Evolutionary conservation across 1,284 basidiomycete genomes (phyloP).

Genomic region (Agroathelia rolfsii): DNA sequence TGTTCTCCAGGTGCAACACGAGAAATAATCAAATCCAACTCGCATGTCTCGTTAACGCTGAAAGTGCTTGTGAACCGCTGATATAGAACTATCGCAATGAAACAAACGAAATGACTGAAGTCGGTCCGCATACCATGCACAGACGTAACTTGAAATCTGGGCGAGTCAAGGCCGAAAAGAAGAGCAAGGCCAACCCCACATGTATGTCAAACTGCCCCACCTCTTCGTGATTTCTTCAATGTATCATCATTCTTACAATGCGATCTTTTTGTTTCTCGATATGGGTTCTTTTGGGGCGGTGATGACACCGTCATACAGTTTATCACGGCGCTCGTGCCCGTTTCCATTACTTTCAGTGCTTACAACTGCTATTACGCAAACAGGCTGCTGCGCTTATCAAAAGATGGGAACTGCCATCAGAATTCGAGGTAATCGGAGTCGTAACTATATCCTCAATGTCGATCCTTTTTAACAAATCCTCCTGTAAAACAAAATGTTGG

Average conservation of each 20-base stretch:
- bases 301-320: constrained; percentile 33
- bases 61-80: constrained; percentile 6
- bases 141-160: constrained; percentile 52
- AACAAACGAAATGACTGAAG: constrained; percentile 46
- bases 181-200: constrained; percentile 44
- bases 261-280: neutral
- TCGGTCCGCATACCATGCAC: constrained; percentile 46
- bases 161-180: constrained; percentile 36
- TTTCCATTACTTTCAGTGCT: constrained; percentile 72
- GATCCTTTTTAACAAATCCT: constrained; percentile 6
- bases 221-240: too few relatives aligned
- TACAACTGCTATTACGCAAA: constrained; percentile 69
- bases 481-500: constrained; percentile 3
- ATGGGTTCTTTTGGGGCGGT: neutral
- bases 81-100: constrained; percentile 67
- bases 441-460: neutral
- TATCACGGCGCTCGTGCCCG: constrained; percentile 72
- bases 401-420: constrained; percentile 65
- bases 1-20: constrained; percentile 50
- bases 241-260: too few relatives aligned
- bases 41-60: neutral
- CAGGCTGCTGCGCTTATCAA: constrained; percentile 56
- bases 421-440: constrained; percentile 72
- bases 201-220: constrained; percentile 27
- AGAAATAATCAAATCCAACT: constrained; percentile 8